Evolutionary conservation across 192 early-diverging fungal genomes (phyloP), one percentile per base, ranked within the genome.

Genomic region (Chytriomyces sp.): DNA sequence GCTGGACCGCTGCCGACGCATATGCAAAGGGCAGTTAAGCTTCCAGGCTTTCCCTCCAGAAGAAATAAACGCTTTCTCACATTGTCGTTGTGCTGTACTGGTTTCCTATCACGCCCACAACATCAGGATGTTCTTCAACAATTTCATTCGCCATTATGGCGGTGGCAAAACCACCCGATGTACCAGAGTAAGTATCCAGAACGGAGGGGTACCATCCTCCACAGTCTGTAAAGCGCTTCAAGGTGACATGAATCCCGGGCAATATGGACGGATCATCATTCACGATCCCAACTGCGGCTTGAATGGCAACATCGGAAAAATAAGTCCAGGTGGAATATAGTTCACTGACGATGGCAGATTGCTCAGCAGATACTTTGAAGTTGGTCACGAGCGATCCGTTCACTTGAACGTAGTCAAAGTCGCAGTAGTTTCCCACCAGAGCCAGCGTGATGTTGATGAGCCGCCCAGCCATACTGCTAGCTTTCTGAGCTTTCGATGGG

Each of bases 191-290:
- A 20, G 16, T 20, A 28, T 69, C 45, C 53, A 44, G 35, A n/a
- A 50, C 68, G 7, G 2, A 23, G 18, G 68, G 68, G n/a, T 45
- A 69, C n/a, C 23, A 69, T 24, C 48, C 10, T 13, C 68, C 68
- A 26, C 68, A 69, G 53, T 69, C 68, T 11, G 68, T 53, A 26
- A 50, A 69, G 49, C 68, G 46, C 50, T 69, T 69, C 1, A 69
- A 53, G 46, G 49, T 69, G 68, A 69, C 50, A 6, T 10, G 10
- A 35, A 69, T 50, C 28, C 50, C 50, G 5, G 68, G 68, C 8
- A 69, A 28, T 8, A 69, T 69, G 13, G 11, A 11, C 10, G 45
- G 26, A 47, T 43, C 53, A 7, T n/a, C 45, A 18, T 69, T 48
- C 3, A 69, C 13, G 49, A 69, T 50, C 1, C 53, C 46, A 23